Evolutionary conservation across 2,329 filamentous ascomycete genomes (phyloP).

Genomic region (Talaromyces sp.): DNA sequence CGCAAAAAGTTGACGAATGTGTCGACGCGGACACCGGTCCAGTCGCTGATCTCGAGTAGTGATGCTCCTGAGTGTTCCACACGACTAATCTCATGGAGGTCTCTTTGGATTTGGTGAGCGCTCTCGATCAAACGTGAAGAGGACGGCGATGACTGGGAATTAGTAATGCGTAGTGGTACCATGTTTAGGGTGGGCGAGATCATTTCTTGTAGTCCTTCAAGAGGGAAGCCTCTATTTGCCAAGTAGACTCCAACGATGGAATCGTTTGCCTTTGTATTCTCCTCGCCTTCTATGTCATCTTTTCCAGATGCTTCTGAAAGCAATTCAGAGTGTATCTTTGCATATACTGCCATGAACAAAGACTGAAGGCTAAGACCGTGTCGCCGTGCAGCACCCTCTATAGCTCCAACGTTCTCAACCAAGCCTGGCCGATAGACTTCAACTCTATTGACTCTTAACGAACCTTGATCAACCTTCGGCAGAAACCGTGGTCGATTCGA

Average conservation of each 20-base stretch:
- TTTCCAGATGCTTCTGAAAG: background rate
- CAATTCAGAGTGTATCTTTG: conserved; percentile 48
- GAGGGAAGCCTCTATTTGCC: conserved; percentile 64
- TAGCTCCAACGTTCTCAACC: conserved; percentile 36
- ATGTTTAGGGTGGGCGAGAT: conserved; percentile 73
- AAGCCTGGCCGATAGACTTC: conserved; percentile 48
- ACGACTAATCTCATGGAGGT: conserved; percentile 61
- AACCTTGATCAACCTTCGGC: background rate
- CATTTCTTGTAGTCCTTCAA: conserved; percentile 49
- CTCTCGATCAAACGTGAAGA: conserved; percentile 42
- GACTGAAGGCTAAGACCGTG: conserved; percentile 67
- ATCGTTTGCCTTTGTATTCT: conserved; percentile 24
- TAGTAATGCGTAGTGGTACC: conserved; percentile 63
- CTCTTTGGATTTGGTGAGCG: conserved; percentile 63
- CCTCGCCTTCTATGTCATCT: background rate
- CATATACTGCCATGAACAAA: conserved; percentile 70
- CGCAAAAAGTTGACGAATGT: conserved; percentile 80
- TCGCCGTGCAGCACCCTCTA: conserved; percentile 46
- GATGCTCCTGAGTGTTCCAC: conserved; percentile 56
- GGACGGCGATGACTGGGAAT: conserved; percentile 20
- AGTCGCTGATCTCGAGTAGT: conserved; percentile 67
- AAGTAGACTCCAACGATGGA: conserved; percentile 76
- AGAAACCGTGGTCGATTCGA: background rate
- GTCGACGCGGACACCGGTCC: conserved; percentile 69
- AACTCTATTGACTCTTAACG: background rate